Conservation (phyloP, 139 green algal species). For the Chlorella sp. region DNA sequence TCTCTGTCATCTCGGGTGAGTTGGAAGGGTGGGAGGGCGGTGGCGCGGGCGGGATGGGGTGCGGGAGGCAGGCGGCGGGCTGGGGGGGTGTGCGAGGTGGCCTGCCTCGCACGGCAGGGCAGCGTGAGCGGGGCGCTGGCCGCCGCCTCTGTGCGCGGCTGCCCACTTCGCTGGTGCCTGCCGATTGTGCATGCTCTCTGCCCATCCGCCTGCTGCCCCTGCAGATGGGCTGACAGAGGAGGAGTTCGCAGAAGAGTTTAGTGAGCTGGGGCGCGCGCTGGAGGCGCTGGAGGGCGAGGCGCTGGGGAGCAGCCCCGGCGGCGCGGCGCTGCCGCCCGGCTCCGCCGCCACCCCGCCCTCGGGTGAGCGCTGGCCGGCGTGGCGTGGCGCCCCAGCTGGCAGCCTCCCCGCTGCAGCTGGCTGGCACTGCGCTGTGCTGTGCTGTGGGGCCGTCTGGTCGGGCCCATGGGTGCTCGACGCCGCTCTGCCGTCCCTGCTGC, state of each 20-base stretch:
- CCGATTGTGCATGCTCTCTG: not conserved
- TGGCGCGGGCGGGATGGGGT: not conserved
- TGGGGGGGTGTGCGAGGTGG: no score
- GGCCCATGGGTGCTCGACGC: not conserved
- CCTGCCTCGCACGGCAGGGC: not conserved
- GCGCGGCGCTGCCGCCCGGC: not conserved
- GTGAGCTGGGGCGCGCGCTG: conserved; percentile 31
- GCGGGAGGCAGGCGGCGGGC: no score
- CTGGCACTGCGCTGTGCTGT: not conserved
- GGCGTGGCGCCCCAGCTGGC: not conserved
- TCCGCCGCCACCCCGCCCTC: not conserved
- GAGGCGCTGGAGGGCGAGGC: conserved; percentile 34
- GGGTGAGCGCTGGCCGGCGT: not conserved
- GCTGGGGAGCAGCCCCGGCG: conserved; percentile 9
- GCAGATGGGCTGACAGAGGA: conserved; percentile 13
- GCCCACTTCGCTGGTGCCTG: not conserved
- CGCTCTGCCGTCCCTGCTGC: not conserved
- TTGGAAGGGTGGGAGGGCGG: not conserved
- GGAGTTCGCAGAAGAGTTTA: conserved; percentile 33
- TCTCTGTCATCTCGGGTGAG: conserved; percentile 41
- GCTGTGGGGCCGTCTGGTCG: not conserved
- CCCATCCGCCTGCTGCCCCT: not conserved
- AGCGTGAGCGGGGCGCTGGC: not conserved
- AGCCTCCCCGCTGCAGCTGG: not conserved
- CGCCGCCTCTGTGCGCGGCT: not conserved